A percentile compares a stretch with the other conserved stretches of the same genome.
These are phyloP conservation scores for Kwoniella shivajii DNA, from an alignment of 1,284 basidiomycete genomes.

Conservation along the genomic window DNA sequence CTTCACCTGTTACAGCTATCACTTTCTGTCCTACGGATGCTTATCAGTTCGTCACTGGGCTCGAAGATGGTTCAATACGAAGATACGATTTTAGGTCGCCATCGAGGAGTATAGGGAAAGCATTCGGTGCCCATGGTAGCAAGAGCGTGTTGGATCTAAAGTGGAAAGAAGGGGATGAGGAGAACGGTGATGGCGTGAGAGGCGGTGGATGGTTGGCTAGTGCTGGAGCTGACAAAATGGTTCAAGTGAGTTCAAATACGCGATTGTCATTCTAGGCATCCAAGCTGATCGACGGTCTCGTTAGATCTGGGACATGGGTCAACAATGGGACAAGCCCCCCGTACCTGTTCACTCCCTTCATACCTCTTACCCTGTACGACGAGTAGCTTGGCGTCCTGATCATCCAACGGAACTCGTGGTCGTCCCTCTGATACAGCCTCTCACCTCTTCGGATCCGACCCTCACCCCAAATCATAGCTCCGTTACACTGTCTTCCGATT, in stretches of 20 bases:
- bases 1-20: constrained; percentile 69
- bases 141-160: constrained; percentile 72
- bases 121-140: constrained; percentile 75
- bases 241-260: constrained; percentile 62
- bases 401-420: constrained; percentile 74
- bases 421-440: constrained; percentile 41
- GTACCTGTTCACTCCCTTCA: constrained; percentile 72
- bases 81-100: constrained; percentile 80
- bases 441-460: constrained; percentile 16
- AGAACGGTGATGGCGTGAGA: constrained; percentile 56
- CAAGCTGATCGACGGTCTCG: background rate
- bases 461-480: constrained; percentile 7
- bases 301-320: constrained; percentile 75
- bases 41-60: constrained; percentile 70
- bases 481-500: background rate
- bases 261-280: background rate
- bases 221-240: constrained; percentile 75
- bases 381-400: constrained; percentile 74
- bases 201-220: constrained; percentile 76
- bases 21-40: constrained; percentile 71
- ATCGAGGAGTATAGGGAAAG: constrained; percentile 64
- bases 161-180: constrained; percentile 60
- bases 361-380: constrained; percentile 72
- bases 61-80: constrained; percentile 69
- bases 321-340: constrained; percentile 55